Evolutionary conservation across 352 stramenopile species (phyloP).

Genomic region (Phytophthora idaei): DNA sequence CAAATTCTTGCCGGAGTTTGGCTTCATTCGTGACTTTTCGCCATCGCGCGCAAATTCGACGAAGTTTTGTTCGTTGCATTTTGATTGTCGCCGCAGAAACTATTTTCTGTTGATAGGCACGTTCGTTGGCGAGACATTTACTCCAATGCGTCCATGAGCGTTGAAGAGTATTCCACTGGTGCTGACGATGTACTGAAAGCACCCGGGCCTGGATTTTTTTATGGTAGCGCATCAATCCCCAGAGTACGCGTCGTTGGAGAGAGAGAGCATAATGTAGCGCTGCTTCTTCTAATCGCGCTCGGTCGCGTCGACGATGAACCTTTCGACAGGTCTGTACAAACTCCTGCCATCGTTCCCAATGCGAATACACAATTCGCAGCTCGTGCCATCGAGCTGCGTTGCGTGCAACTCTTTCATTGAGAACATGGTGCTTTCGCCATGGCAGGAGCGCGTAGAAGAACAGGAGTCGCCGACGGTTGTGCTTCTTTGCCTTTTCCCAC

Average conservation of each 20-base stretch:
- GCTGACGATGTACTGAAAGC: slow-evolving; percentile 40
- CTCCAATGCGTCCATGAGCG: slow-evolving; percentile 38
- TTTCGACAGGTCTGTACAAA: slow-evolving; percentile 35
- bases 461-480: slow-evolving; percentile 48
- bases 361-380: slow-evolving; percentile 42
- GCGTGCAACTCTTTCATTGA: slow-evolving; percentile 33
- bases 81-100: slow-evolving; percentile 8
- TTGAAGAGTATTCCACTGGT: slow-evolving; percentile 40
- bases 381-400: slow-evolving; percentile 51
- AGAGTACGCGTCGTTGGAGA: slow-evolving; percentile 26
- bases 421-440: slow-evolving; percentile 41
- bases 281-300: slow-evolving; percentile 28
- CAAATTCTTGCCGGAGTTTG: slow-evolving; percentile 33
- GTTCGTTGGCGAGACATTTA: slow-evolving; percentile 14
- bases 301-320: slow-evolving; percentile 31
- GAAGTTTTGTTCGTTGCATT: slow-evolving; percentile 27
- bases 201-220: slow-evolving; percentile 23
- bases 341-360: slow-evolving; percentile 49
- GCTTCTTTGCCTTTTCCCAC: slow-evolving; percentile 26
- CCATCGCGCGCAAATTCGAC: slow-evolving; percentile 41
- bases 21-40: slow-evolving; percentile 26
- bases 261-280: slow-evolving; percentile 21
- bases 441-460: slow-evolving; percentile 57
- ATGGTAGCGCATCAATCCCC: slow-evolving; percentile 20
- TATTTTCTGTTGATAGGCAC: slow-evolving; percentile 17